Base-by-base conservation (phyloP, 139 green algal species). In the Closterium sp. region DNA sequence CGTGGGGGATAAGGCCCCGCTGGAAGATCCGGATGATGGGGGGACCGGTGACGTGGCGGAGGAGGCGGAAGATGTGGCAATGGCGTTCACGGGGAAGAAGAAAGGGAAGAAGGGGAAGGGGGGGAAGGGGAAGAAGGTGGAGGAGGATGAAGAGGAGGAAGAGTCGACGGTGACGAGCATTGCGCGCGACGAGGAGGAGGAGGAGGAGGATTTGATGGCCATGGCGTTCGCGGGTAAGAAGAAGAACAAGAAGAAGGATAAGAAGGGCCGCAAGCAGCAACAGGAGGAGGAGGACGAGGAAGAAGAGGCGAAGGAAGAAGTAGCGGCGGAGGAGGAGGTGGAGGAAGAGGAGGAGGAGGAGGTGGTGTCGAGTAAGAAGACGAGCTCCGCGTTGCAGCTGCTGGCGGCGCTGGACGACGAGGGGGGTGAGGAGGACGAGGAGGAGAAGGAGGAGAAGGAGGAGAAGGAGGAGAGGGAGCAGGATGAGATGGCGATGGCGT, bases 41-140 rank as follows among this genome's bases (percentile, higher is more conserved):
- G n/a, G n/a, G 21, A n/a, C 62, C 11, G 89, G 24, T 31, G 90
- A 89, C 62, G 91, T 50, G 34, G 24, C 86, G 28, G 94, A 91
- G 85, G 88, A 90, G 86, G 86, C 85, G 62, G 91, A 90, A 31
- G 86, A 92, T 29, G 91, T 87, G 87, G 62, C 62, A 79, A 79
- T 89, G 42, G 62, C 29, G 22, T 89, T 89, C 30, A 88, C 31
- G 13, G 92, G 92, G 32, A 95, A 95, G 91, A 97, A 97, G 89
- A 95, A 93, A 87, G 91, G 45, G 70, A 97, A 97, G 87, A 96
- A 96, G 87, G 91, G 91, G 29, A 91, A 93, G 86, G 79, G 91
- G 70, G 86, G 38, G 4, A 96, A 96, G 89, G 87, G 38, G 28
- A 94, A 95, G 29, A 88, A n/a, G 29, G 93, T 90, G 79, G 90